phyloP scores from a whole-genome alignment of 306 rosid genomes.

The Cucumis cinereus region DNA sequence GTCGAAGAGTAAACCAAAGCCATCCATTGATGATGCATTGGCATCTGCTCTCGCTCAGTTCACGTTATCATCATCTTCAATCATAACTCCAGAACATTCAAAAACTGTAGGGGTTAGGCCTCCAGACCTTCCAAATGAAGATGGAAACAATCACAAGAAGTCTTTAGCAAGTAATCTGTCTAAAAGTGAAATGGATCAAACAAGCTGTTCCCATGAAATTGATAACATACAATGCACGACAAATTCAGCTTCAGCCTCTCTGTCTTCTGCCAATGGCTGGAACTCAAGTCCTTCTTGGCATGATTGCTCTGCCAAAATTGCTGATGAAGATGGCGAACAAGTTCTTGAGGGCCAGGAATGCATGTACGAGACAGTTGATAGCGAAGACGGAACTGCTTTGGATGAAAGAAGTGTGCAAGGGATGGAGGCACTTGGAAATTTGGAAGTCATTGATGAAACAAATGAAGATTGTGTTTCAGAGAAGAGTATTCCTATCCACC shows the following conservation, averaged over 20 bases:
- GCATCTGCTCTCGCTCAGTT: slow-evolving; percentile 74
- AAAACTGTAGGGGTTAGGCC: slow-evolving; percentile 30
- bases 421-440: slow-evolving; percentile 20
- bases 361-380: slow-evolving; percentile 4
- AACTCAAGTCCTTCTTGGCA: background rate
- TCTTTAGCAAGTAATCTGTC: slow-evolving; percentile 10
- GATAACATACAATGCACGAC: slow-evolving; percentile 11
- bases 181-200: slow-evolving; percentile 15
- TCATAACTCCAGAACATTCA: slow-evolving; percentile 23
- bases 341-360: background rate
- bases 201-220: slow-evolving; percentile 14
- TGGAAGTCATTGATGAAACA: slow-evolving; percentile 12
- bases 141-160: slow-evolving; percentile 14
- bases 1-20: slow-evolving; percentile 30
- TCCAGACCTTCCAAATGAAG: slow-evolving; percentile 51
- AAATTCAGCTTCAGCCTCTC: slow-evolving; percentile 14
- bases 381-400: background rate
- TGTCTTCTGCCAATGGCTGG: slow-evolving; percentile 16
- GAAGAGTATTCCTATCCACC: slow-evolving; percentile 3
- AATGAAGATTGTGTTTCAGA: slow-evolving; percentile 12
- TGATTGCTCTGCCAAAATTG: slow-evolving; percentile 6
- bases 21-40: slow-evolving; percentile 64
- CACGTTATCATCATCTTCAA: slow-evolving; percentile 28
- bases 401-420: slow-evolving; percentile 11
- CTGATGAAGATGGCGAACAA: slow-evolving; percentile 13